Conservation (phyloP, 106 monocot genomes). For the Hemerocallis citrina region DNA sequence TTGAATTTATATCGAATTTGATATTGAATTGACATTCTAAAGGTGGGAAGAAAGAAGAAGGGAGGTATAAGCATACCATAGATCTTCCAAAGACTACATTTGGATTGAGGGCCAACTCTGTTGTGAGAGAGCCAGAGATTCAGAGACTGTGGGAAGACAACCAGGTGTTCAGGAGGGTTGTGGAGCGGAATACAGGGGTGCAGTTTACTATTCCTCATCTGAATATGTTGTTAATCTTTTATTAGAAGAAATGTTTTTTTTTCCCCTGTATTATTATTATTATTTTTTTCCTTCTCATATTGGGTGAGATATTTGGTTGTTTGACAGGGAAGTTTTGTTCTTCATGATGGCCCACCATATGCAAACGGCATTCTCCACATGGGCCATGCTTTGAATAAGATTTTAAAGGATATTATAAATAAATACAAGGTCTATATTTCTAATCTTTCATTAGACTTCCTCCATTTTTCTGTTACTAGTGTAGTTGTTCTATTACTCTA, state of each 20-base stretch:
- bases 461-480: too few relatives aligned
- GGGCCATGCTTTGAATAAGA: slow-evolving; percentile 98
- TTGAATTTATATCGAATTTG: neutral
- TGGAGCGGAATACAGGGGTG: slow-evolving; percentile 77
- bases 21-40: too few relatives aligned
- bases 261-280: neutral
- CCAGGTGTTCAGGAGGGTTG: slow-evolving; percentile 62
- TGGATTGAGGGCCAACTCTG: slow-evolving; percentile 85
- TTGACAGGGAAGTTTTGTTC: slow-evolving; percentile 65
- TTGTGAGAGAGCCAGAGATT: slow-evolving; percentile 77
- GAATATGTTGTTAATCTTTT: neutral
- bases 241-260: neutral
- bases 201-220: neutral
- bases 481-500: too few relatives aligned
- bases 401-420: slow-evolving; percentile 95
- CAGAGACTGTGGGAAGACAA: slow-evolving; percentile 95
- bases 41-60: slow-evolving; percentile 66
- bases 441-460: too few relatives aligned
- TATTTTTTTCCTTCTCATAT: neutral
- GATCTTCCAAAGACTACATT: slow-evolving; percentile 89
- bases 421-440: slow-evolving; percentile 71
- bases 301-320: slow-evolving; percentile 11
- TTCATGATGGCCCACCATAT: slow-evolving; percentile 99
- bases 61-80: slow-evolving; percentile 89
- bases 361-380: slow-evolving; percentile 95